Conservation (phyloP, 305 asterid species). For the Lippia alba region DNA sequence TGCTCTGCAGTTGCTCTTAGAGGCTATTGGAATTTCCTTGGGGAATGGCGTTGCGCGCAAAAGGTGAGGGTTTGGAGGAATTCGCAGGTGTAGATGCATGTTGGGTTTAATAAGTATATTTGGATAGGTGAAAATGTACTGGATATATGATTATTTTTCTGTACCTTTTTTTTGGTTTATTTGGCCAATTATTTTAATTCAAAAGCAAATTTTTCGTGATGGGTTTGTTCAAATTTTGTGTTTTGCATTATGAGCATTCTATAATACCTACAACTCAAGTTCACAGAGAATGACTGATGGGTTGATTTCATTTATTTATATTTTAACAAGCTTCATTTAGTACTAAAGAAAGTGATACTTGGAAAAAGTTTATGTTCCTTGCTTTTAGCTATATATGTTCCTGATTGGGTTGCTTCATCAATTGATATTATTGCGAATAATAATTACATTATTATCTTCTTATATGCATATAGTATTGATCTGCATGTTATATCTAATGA, state of each 20-base stretch:
- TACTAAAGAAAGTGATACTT: constrained; percentile 11
- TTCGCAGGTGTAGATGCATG: constrained; percentile 15
- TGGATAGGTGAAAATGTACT: background rate
- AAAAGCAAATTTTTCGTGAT: background rate
- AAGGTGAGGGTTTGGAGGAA: constrained; percentile 43
- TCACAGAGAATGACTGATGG: background rate
- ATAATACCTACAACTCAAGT: constrained; percentile 1
- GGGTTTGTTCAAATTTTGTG: background rate
- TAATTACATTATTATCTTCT: constrained; percentile 2
- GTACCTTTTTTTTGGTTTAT: background rate
- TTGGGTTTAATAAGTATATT: background rate
- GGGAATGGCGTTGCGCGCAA: constrained; percentile 51
- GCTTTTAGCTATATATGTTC: background rate
- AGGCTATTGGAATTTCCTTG: constrained; percentile 10
- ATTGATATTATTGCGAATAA: background rate
- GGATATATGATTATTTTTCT: constrained; percentile 6
- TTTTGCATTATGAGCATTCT: background rate
- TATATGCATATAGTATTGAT: background rate
- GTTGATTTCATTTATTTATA: background rate
- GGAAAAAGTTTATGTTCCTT: constrained; percentile 2
- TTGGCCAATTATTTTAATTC: constrained; percentile 4
- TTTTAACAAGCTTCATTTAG: background rate
- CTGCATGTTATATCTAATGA: background rate
- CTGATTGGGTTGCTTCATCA: background rate
- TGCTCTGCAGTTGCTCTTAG: constrained; percentile 23